Conservation (phyloP, 768 basidiomycete species). For the Mycena latifolia region DNA sequence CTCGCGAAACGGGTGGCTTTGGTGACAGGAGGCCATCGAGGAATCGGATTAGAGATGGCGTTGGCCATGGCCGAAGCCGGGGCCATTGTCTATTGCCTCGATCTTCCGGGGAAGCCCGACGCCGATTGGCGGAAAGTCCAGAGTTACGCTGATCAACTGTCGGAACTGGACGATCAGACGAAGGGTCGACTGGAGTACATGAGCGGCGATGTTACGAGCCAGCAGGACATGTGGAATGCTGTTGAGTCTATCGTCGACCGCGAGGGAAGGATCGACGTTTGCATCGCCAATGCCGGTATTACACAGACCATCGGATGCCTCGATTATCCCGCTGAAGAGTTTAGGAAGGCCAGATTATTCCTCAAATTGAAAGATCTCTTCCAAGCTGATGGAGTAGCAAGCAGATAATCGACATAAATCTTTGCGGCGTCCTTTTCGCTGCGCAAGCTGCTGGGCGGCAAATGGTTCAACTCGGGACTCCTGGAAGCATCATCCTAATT, state of each 20-base stretch:
- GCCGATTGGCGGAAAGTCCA: conserved; percentile 62
- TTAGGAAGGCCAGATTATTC: conserved; percentile 62
- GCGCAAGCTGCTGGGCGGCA: conserved; percentile 70
- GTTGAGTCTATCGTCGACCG: conserved; percentile 70
- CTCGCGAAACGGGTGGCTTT: conserved; percentile 69
- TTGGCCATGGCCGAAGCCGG: conserved; percentile 74
- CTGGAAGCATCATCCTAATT: conserved; percentile 63
- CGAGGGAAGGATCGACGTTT: conserved; percentile 80
- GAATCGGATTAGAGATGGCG: conserved; percentile 86
- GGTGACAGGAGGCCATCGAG: conserved; percentile 74
- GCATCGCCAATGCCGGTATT: conserved; percentile 85
- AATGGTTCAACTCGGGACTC: conserved; percentile 60
- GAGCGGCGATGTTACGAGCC: conserved; percentile 72
- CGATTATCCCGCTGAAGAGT: conserved; percentile 73
- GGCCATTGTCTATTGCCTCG: conserved; percentile 72
- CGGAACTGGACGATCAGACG: neutral
- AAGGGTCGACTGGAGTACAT: conserved; percentile 66
- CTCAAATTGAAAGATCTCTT: neutral
- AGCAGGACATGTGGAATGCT: conserved; percentile 66
- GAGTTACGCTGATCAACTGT: conserved; percentile 60
- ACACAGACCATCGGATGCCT: conserved; percentile 72
- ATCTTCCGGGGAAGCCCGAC: conserved; percentile 63
- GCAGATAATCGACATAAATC: conserved; percentile 68
- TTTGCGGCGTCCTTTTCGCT: conserved; percentile 64
- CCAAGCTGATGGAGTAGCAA: conserved; percentile 11